phyloP scores from a whole-genome alignment of 176 grass and related monocot species.

The Oryza glumipatula region DNA sequence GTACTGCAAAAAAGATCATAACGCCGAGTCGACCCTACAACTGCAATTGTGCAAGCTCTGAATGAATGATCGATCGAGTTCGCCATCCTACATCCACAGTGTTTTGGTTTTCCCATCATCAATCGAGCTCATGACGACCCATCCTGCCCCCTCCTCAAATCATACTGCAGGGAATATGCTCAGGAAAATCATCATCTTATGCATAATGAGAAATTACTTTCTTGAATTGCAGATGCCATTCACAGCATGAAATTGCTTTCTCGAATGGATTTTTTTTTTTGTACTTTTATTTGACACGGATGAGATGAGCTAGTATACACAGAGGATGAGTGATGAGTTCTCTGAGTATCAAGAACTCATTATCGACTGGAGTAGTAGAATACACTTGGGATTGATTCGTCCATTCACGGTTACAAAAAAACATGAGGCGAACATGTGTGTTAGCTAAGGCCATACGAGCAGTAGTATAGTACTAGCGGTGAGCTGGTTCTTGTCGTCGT shows the following conservation, averaged over 20 bases:
- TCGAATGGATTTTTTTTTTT: neutral
- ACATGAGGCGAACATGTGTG: slow-evolving; percentile 36
- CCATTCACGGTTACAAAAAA: slow-evolving; percentile 51
- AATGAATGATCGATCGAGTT: slow-evolving; percentile 9
- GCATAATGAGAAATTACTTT: no score
- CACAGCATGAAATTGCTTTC: neutral
- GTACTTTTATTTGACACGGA: slow-evolving; percentile 44
- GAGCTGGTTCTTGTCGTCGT: neutral
- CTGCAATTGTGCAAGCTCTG: neutral
- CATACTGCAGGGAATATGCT: neutral
- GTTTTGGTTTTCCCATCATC: slow-evolving; percentile 1
- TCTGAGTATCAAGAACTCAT: slow-evolving; percentile 2
- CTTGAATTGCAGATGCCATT: neutral
- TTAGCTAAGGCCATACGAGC: slow-evolving; percentile 34
- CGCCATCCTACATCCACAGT: neutral
- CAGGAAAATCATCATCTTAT: slow-evolving; percentile 13
- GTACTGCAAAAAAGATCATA: slow-evolving; percentile 24
- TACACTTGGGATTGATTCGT: slow-evolving; percentile 13
- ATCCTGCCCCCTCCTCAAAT: neutral
- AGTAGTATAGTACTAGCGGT: neutral
- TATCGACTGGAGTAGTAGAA: neutral
- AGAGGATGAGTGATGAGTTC: neutral
- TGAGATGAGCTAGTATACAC: slow-evolving; percentile 34
- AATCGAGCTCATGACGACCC: neutral
- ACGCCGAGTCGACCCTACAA: slow-evolving; percentile 17